Conservation (phyloP, 371 early-diverging fungal genomes). For the Actinomucor elegans region DNA sequence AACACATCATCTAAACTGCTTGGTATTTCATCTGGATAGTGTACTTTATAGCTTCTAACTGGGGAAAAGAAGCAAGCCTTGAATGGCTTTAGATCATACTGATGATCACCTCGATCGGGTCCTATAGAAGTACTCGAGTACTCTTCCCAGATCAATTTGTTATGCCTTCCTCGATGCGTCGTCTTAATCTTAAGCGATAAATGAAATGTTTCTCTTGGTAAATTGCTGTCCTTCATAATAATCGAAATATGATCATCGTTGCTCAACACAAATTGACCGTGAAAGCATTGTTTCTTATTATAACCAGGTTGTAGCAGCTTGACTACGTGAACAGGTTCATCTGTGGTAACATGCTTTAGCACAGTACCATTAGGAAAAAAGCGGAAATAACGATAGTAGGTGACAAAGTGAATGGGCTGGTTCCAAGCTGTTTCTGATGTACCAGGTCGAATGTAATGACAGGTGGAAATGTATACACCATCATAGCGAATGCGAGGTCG, state of each 20-base stretch:
- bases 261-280: conserved; percentile 38
- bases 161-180: conserved; percentile 61
- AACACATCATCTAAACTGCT: too few species aligned
- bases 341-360: conserved; percentile 49
- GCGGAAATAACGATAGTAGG: conserved; percentile 70
- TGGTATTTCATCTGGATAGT: conserved; percentile 22
- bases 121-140: conserved; percentile 34
- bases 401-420: conserved; percentile 66
- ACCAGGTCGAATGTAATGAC: conserved; percentile 61
- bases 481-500: conserved; percentile 66
- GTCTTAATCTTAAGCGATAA: conserved; percentile 47
- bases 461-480: conserved; percentile 69
- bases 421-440: conserved; percentile 53
- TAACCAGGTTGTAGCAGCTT: conserved; percentile 26
- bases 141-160: conserved; percentile 65
- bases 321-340: conserved; percentile 54
- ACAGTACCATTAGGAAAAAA: conserved; percentile 61
- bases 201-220: conserved; percentile 44
- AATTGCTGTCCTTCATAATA: conserved; percentile 30
- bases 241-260: conserved; percentile 24
- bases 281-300: conserved; percentile 42
- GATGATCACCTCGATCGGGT: conserved; percentile 19
- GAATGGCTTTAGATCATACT: conserved; percentile 40
- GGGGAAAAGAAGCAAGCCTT: conserved; percentile 48
- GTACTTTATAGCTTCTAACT: conserved; percentile 38